Base-by-base conservation (phyloP, 495 filamentous ascomycete species). In the Hypoxylon rickii region DNA sequence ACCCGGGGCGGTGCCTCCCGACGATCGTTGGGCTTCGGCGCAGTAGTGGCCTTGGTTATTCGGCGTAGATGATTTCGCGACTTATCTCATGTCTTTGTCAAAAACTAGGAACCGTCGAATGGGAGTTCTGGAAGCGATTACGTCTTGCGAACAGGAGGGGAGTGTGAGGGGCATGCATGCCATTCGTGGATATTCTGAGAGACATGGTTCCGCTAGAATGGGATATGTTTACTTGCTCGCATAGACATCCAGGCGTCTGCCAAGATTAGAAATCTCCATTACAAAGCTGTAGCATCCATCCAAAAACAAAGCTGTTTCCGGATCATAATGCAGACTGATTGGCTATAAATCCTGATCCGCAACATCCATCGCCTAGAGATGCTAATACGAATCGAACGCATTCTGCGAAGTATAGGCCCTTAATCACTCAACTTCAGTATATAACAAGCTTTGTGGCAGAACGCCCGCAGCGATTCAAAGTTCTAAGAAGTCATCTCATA, bases 21-120 rank as follows among this genome's bases (percentile, higher is more conserved):
- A 19, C 40, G 29, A 12, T 36, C 34, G 44, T 58, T 58, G 59
- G 59, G 59, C 59, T 49, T 53, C 48, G 44, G 53, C 40, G 53
- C 44, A 44, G 47, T 54, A 49, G 44, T 55, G 57, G 58, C 52
- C 58, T 62, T 63, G 59, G 53, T 58, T 63, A 50, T 45, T 39
- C 47, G 49, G 36, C 36, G 26, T 29, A 26, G 43, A 50, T 32
- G 38, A 54, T 50, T 49, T 58, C 59, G 53, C 43, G 44, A 38
- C 53, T 48, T 57, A 57, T 63, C 44, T 56, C 48, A 44, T 63
- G 24, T n/a, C n/a, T n/a, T n/a, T 42, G 44, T 50, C 45, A 29
- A 29, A 29, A 41, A 38, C 37, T 32, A 54, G 42, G 39, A 45
- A 38, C 44, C 40, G 21, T 33, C 59, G 47, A 54, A 63, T 44